Evolutionary conservation across 1,139 yeast genomes (phyloP).

Genomic region (Pichia norvegensis): DNA sequence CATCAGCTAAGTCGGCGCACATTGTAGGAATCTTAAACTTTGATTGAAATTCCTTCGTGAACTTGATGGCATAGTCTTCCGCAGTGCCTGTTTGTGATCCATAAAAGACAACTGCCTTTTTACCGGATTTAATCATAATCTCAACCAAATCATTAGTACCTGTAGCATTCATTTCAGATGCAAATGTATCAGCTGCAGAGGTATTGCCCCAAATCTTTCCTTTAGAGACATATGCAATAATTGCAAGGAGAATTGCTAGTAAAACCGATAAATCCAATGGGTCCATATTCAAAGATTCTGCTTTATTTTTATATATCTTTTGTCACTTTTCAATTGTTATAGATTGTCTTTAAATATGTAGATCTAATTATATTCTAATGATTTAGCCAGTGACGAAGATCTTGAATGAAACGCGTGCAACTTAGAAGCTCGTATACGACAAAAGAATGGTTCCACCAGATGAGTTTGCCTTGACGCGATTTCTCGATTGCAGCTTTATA

Average conservation of each 20-base stretch:
- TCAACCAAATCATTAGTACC: constrained; percentile 55
- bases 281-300: constrained; percentile 35
- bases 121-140: constrained; percentile 52
- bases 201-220: constrained; percentile 44
- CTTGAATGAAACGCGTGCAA: too few relatives aligned
- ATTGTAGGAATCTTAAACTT: constrained; percentile 76
- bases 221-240: constrained; percentile 59
- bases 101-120: constrained; percentile 71
- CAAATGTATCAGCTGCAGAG: constrained; percentile 25
- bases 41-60: constrained; percentile 79
- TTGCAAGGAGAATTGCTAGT: constrained; percentile 54
- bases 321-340: too few relatives aligned
- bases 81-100: constrained; percentile 99
- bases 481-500: too few relatives aligned
- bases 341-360: too few relatives aligned
- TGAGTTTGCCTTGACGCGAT: too few relatives aligned
- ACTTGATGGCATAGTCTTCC: constrained; percentile 88
- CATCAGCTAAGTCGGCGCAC: constrained; percentile 82
- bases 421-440: too few relatives aligned
- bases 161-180: not conserved
- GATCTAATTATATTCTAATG: too few relatives aligned
- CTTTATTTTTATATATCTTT: too few relatives aligned
- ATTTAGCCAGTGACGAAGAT: not conserved
- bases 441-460: too few relatives aligned
- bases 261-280: constrained; percentile 65